phyloP scores from a whole-genome alignment of 495 filamentous ascomycete species.

The Neurospora sp. region DNA sequence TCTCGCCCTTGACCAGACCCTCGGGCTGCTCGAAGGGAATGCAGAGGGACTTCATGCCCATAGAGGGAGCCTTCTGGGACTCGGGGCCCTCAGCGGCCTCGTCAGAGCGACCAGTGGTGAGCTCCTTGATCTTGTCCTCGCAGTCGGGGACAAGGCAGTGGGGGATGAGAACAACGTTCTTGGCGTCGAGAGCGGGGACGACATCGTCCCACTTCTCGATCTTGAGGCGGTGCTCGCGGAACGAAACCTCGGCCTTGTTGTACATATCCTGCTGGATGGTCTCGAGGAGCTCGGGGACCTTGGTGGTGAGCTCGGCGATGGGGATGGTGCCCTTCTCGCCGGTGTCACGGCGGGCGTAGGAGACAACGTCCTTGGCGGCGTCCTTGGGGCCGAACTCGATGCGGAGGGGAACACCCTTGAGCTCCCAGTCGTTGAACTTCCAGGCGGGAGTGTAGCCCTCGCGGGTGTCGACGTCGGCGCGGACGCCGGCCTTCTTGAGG shows the following conservation, averaged over 20 bases:
- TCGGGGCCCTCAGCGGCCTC: slow-evolving; percentile 56
- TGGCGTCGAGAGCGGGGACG: slow-evolving; percentile 68
- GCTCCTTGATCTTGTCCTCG: slow-evolving; percentile 89
- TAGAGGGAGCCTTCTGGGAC: slow-evolving; percentile 73
- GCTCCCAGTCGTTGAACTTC: slow-evolving; percentile 98
- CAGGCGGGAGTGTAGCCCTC: slow-evolving; percentile 86
- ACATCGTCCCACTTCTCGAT: slow-evolving; percentile 87
- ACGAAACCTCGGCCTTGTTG: slow-evolving; percentile 67
- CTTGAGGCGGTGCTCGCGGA: slow-evolving; percentile 64
- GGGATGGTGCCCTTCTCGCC: slow-evolving; percentile 68
- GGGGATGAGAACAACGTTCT: slow-evolving; percentile 85
- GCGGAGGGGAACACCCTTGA: slow-evolving; percentile 86
- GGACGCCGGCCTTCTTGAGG: slow-evolving; percentile 56
- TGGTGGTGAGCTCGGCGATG: slow-evolving; percentile 57
- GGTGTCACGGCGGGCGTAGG: slow-evolving; percentile 78
- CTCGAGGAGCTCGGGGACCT: slow-evolving; percentile 71
- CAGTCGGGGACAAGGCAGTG: slow-evolving; percentile 72
- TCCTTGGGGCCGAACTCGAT: slow-evolving; percentile 95
- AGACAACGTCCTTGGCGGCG: slow-evolving; percentile 69
- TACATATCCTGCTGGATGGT: slow-evolving; percentile 83
- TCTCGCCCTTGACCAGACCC: slow-evolving; percentile 65
- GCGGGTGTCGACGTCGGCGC: slow-evolving; percentile 64
- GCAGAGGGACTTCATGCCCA: slow-evolving; percentile 96
- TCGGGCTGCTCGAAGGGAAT: slow-evolving; percentile 95
- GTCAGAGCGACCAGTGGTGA: slow-evolving; percentile 62